phyloP scores from a whole-genome alignment of 768 basidiomycete species.

The Tricholoma sp. region DNA sequence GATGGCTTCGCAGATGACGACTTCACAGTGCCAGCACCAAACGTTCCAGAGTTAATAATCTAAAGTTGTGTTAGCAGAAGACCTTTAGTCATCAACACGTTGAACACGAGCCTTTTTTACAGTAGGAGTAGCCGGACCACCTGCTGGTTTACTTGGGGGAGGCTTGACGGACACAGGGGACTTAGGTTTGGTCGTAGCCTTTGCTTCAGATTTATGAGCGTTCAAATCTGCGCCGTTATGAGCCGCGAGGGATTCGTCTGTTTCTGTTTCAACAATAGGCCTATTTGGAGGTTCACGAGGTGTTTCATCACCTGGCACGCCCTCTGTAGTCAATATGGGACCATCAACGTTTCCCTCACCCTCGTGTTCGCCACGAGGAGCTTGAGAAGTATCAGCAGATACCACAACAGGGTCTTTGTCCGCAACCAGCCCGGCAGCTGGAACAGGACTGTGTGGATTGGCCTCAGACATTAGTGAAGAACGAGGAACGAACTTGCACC shows the following conservation, averaged over 20 bases:
- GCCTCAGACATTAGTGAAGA: slow-evolving; percentile 24
- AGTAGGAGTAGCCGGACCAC: slow-evolving; percentile 44
- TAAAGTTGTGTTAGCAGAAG: slow-evolving; percentile 19
- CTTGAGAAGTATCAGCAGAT: slow-evolving; percentile 11
- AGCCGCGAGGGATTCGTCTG: slow-evolving; percentile 17
- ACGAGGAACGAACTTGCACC: not conserved
- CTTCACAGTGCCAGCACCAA: slow-evolving; percentile 54
- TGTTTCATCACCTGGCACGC: slow-evolving; percentile 6
- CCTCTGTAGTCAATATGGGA: slow-evolving; percentile 8
- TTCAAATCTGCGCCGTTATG: not conserved
- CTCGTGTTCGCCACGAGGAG: slow-evolving; percentile 29
- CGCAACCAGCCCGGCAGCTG: slow-evolving; percentile 14
- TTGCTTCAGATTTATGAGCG: slow-evolving; percentile 15
- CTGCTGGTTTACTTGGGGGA: slow-evolving; percentile 39
- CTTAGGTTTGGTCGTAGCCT: slow-evolving; percentile 29
- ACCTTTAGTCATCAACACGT: not conserved
- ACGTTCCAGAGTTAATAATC: slow-evolving; percentile 64
- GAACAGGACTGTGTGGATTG: slow-evolving; percentile 14
- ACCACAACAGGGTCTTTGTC: slow-evolving; percentile 9
- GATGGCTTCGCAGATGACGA: slow-evolving; percentile 38
- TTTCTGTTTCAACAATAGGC: slow-evolving; percentile 12
- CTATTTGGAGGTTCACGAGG: not conserved
- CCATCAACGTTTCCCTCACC: slow-evolving; percentile 16
- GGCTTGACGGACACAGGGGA: slow-evolving; percentile 36
- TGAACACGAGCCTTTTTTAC: slow-evolving; percentile 58